Evolutionary conservation across 305 asterid species (phyloP), one percentile per base, ranked within the genome.

Genomic region (Fraxinus sp.): DNA sequence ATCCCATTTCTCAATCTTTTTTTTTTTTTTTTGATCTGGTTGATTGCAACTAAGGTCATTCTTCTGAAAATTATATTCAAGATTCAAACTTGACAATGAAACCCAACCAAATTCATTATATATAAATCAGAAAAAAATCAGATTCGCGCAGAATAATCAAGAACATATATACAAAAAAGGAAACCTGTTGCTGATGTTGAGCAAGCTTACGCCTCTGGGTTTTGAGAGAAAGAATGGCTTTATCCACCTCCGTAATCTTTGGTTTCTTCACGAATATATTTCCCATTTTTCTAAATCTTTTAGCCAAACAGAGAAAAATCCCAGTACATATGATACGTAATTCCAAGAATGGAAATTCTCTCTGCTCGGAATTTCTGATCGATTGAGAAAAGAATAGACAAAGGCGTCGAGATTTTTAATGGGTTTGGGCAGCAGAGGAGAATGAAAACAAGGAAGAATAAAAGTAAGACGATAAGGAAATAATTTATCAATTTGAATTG

Each of bases 181-280:
- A 41, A 33, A 94, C 99, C 98, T 91, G 92, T 74, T 88, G 93
- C 90, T 94, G 99, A 87, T 96, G 91, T 86, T 91, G 98, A 59
- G 92, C 98, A 85, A 96, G 98, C 90, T 92, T 94, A 39, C 98
- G 98, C 91, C 99, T 86, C 81, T 96, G 99, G 81, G 99, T 96
- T 89, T 93, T 96, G 84, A 96, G 96, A 80, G 98, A 92, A 32
- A 94, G 98, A 82, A 96, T 94, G 62, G 99, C 99, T 88, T 39
- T 90, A 82, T 94, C 99, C 43, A 94, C 97, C 83, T 93, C 97
- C 22, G 98, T 96, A 86, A 96, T 92, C 90, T 92, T 96, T 2
- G 98, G 97, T 87, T 91, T 94, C 91, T 93, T 96, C 90, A 90
- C 99, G 78, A 94, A 94, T 71, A 93, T 46, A 90, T 96, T 96